Conservation (phyloP, 2,329 filamentous ascomycete species). For the Cordyceps cicadae region DNA sequence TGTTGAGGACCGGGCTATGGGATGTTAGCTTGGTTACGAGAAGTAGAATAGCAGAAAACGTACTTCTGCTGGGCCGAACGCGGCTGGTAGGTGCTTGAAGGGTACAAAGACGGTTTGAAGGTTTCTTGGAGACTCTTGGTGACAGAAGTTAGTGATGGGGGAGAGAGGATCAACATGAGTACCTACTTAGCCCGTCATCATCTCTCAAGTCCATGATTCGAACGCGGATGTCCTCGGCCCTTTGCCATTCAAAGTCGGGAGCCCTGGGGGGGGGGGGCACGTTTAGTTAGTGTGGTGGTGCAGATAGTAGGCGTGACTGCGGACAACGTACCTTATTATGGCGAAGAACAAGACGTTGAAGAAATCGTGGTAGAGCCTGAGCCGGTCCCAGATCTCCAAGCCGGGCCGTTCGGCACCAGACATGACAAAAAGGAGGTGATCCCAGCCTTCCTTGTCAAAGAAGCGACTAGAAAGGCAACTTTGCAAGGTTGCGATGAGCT, state of each 20-base stretch:
- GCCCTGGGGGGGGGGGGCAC: neutral
- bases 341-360: neutral
- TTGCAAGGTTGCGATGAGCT: neutral
- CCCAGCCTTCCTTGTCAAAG: neutral
- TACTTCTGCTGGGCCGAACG: neutral
- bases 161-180: neutral
- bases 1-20: slow-evolving; percentile 24
- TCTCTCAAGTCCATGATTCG: slow-evolving; percentile 45
- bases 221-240: slow-evolving; percentile 39
- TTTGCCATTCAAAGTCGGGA: slow-evolving; percentile 47
- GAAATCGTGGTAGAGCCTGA: slow-evolving; percentile 1
- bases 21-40: neutral
- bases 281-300: slow-evolving; percentile 25
- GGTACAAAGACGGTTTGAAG: slow-evolving; percentile 1
- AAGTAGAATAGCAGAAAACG: neutral
- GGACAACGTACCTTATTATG: slow-evolving; percentile 1
- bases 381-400: neutral
- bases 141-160: neutral
- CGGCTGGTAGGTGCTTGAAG: slow-evolving; percentile 1
- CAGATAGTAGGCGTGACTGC: neutral
- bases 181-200: slow-evolving; percentile 44
- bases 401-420: neutral
- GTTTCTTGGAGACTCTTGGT: neutral
- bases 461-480: neutral
- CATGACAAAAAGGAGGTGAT: neutral